Evolutionary conservation across 2,329 filamentous ascomycete genomes (phyloP).

Genomic region (Colletotrichum sp.): DNA sequence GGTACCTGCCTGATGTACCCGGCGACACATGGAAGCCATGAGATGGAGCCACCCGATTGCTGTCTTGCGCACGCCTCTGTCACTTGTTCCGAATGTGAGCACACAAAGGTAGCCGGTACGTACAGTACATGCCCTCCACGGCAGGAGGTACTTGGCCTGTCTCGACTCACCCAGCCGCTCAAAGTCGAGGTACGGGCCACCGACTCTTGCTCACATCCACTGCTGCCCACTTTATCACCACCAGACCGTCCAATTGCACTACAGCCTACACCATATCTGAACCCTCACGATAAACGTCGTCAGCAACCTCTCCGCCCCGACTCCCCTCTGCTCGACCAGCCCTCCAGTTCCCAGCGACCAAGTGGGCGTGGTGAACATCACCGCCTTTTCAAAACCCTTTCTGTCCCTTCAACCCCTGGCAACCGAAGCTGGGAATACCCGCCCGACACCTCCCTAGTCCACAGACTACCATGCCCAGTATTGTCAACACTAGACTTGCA

Average conservation of each 20-base stretch:
- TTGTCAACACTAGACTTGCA: not conserved
- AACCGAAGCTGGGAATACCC: not conserved
- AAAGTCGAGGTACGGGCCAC: not conserved
- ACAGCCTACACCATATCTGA: not conserved
- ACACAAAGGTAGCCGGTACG: not conserved
- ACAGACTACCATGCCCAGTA: too few relatives aligned
- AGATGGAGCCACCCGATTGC: not conserved
- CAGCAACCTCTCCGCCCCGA: not conserved
- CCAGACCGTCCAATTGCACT: not conserved
- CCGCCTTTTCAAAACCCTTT: constrained; percentile 7
- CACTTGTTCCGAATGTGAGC: not conserved
- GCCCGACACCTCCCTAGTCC: not conserved
- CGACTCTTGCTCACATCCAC: not conserved
- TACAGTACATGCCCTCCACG: not conserved
- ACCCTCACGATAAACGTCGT: not conserved
- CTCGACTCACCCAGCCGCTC: not conserved
- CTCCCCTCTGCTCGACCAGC: not conserved
- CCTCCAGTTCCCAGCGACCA: not conserved
- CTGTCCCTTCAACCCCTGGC: not conserved
- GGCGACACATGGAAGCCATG: constrained; percentile 14
- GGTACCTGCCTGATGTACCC: constrained; percentile 11
- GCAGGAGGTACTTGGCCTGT: not conserved
- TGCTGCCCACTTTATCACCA: not conserved
- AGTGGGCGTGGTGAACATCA: constrained; percentile 6
- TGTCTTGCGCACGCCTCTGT: not conserved